A percentile compares a stretch with the other conserved stretches of the same genome.
phyloP scores from a whole-genome alignment of 139 green algal species.

The Volvox reticuliferus region DNA sequence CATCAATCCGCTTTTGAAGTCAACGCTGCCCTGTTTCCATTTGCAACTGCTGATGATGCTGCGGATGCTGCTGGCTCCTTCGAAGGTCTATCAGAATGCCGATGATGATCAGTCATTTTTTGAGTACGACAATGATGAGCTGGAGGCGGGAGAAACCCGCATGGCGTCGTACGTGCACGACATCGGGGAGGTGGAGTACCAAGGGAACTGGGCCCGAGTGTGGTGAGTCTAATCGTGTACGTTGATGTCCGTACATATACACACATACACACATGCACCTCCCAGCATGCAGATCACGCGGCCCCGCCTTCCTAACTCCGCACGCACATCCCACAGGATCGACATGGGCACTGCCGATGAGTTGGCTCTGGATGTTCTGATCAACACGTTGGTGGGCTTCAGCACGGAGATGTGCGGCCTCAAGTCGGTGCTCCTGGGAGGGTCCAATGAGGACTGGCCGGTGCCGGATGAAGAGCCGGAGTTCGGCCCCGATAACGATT shows the following conservation, averaged over 20 bases:
- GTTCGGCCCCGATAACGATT: not conserved
- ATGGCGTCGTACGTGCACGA: slow-evolving; percentile 79
- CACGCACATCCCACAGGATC: slow-evolving; percentile 59
- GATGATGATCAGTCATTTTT: slow-evolving; percentile 72
- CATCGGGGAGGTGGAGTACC: slow-evolving; percentile 73
- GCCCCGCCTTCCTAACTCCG: not conserved
- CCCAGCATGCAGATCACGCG: no score
- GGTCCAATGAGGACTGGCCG: slow-evolving; percentile 78
- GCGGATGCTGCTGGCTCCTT: not conserved
- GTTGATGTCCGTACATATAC: no score
- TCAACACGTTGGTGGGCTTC: slow-evolving; percentile 89
- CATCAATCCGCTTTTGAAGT: no score
- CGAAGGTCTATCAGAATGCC: slow-evolving; percentile 56
- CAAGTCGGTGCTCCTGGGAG: slow-evolving; percentile 72
- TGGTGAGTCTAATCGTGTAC: slow-evolving; percentile 54
- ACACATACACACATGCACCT: no score
- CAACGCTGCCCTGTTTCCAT: no score
- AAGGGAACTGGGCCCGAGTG: slow-evolving; percentile 71
- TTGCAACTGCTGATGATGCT: no score
- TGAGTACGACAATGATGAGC: slow-evolving; percentile 74
- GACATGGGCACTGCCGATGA: slow-evolving; percentile 93
- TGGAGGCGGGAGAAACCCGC: slow-evolving; percentile 39
- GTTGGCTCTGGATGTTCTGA: slow-evolving; percentile 89
- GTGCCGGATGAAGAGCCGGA: slow-evolving; percentile 51
- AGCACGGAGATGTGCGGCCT: slow-evolving; percentile 79